Evolutionary conservation across 2,329 filamentous ascomycete genomes (phyloP).

Genomic region (Teratosphaeria epicoccoides): DNA sequence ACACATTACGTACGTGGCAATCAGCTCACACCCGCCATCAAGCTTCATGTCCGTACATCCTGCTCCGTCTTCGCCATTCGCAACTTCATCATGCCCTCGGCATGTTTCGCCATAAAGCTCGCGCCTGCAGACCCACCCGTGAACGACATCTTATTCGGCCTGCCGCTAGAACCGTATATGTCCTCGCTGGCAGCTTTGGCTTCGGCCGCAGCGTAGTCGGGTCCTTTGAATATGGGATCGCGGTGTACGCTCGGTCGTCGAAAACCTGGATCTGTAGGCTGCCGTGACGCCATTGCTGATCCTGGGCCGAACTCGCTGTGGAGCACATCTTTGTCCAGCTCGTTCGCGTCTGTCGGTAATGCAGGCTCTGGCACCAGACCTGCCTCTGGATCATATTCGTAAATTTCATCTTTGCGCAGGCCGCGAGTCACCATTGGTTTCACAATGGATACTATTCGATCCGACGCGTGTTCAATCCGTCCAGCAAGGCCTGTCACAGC

Average conservation of each 20-base stretch:
- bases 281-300: slow-evolving; percentile 16
- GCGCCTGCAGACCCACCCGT: slow-evolving; percentile 24
- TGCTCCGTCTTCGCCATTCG: slow-evolving; percentile 4
- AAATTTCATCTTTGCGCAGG: not conserved
- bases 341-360: not conserved
- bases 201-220: slow-evolving; percentile 13
- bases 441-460: slow-evolving; percentile 3
- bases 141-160: slow-evolving; percentile 15
- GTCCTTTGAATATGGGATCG: slow-evolving; percentile 21
- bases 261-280: slow-evolving; percentile 26
- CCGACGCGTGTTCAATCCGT: not conserved
- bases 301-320: slow-evolving; percentile 17
- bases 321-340: slow-evolving; percentile 9
- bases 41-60: slow-evolving; percentile 46
- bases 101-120: slow-evolving; percentile 24
- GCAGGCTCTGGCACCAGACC: slow-evolving; percentile 8
- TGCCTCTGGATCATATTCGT: slow-evolving; percentile 11
- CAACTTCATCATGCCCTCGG: slow-evolving; percentile 19
- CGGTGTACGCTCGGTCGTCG: slow-evolving; percentile 21
- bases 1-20: not conserved
- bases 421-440: slow-evolving; percentile 3
- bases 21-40: not conserved
- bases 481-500: slow-evolving; percentile 2
- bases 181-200: slow-evolving; percentile 6
- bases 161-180: slow-evolving; percentile 8